These are phyloP conservation scores for Oryza meridionalis DNA, from an alignment of 176 grass and related monocot genomes.

Conservation along the genomic window DNA sequence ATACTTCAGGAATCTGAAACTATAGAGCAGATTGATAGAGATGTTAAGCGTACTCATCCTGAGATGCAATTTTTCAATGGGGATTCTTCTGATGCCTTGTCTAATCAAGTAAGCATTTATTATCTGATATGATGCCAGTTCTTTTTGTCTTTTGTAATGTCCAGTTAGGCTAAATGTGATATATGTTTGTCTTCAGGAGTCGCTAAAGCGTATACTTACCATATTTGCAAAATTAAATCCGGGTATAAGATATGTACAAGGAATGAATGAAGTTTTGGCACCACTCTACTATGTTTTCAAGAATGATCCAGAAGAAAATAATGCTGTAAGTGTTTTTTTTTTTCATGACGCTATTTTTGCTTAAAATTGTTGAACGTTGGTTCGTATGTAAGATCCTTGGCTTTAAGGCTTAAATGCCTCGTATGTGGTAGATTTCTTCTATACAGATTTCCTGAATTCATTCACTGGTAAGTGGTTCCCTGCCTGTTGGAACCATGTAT, in stretches of 20 bases:
- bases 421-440: neutral
- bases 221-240: conserved; percentile 98
- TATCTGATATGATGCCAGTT: conserved; percentile 27
- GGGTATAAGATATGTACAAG: conserved; percentile 97
- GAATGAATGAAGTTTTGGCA: conserved; percentile 98
- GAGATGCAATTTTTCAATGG: conserved; percentile 94
- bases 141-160: conserved; percentile 19
- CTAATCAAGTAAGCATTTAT: conserved; percentile 76
- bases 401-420: conserved; percentile 1
- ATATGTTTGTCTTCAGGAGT: conserved; percentile 60
- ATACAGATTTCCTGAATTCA: conserved; percentile 12
- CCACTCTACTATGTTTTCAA: conserved; percentile 94
- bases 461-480: neutral
- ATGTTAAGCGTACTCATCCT: conserved; percentile 97
- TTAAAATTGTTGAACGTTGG: conserved; percentile 22
- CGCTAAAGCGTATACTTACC: conserved; percentile 85
- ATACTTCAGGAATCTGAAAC: conserved; percentile 79
- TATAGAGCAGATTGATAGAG: conserved; percentile 95
- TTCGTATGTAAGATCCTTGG: neutral
- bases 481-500: neutral
- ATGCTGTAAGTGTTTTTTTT: conserved; percentile 56
- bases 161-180: conserved; percentile 22
- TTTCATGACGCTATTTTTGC: conserved; percentile 6
- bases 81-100: conserved; percentile 58
- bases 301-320: conserved; percentile 72